Percentiles rank a stretch among this genome's conserved stretches.
Evolutionary conservation across 106 monocot genomes (phyloP).

Genomic region (Acanthochlamys bracteata): DNA sequence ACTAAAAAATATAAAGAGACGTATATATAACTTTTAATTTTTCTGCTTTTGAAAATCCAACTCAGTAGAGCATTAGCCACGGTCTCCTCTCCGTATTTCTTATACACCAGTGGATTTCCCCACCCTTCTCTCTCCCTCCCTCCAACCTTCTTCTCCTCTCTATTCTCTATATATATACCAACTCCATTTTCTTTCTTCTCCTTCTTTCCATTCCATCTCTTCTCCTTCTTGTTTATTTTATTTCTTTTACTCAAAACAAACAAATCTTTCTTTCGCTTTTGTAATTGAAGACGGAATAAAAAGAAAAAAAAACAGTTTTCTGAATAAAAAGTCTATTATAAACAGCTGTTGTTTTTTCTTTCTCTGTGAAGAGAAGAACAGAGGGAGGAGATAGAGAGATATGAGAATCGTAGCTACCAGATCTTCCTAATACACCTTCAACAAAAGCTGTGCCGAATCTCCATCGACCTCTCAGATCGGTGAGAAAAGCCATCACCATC

Average conservation of each 20-base stretch:
- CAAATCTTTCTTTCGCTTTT: too few relatives aligned
- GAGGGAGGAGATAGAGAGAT: not conserved
- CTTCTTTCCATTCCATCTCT: not conserved
- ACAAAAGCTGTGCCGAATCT: too few relatives aligned
- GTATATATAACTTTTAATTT: not conserved
- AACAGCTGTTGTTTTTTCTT: too few relatives aligned
- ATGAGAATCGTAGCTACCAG: not conserved
- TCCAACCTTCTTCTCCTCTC: not conserved
- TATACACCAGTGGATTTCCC: not conserved
- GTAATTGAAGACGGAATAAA: not conserved
- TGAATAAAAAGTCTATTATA: too few relatives aligned
- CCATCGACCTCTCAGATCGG: conserved; percentile 3
- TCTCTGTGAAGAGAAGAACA: not conserved
- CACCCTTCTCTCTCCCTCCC: not conserved
- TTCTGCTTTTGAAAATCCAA: not conserved
- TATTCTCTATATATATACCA: not conserved
- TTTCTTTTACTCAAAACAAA: not conserved
- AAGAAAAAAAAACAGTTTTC: not conserved
- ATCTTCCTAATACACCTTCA: too few relatives aligned
- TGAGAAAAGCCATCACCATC: not conserved
- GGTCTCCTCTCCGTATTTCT: not conserved
- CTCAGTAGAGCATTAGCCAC: not conserved
- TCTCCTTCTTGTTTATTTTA: not conserved
- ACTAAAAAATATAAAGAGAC: too few relatives aligned
- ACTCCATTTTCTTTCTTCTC: not conserved